Evolutionary conservation across 2,329 filamentous ascomycete genomes (phyloP).

Genomic region (Hymenoscyphus scutula): DNA sequence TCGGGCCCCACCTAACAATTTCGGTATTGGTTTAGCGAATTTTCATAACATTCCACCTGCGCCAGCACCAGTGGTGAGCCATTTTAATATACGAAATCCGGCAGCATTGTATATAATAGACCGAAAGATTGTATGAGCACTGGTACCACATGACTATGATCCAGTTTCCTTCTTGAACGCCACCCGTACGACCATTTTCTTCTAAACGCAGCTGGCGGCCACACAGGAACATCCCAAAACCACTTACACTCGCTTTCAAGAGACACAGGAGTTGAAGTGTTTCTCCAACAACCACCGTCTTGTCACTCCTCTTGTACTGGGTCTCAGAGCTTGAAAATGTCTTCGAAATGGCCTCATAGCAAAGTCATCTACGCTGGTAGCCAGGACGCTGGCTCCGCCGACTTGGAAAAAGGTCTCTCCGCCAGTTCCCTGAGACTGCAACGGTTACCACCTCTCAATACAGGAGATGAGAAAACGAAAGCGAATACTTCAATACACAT

Average conservation of each 20-base stretch:
- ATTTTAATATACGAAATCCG: slow-evolving; percentile 21
- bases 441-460: slow-evolving; percentile 26
- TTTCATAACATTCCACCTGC: slow-evolving; percentile 11
- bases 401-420: slow-evolving; percentile 40
- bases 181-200: slow-evolving; percentile 6
- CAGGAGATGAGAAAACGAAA: slow-evolving; percentile 18
- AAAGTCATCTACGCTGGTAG: slow-evolving; percentile 14
- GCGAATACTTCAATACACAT: slow-evolving; percentile 24
- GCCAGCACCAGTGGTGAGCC: slow-evolving; percentile 18
- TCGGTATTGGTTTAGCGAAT: slow-evolving; percentile 23
- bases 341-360: slow-evolving; percentile 26
- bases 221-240: background rate
- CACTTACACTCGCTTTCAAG: slow-evolving; percentile 3
- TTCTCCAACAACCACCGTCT: background rate
- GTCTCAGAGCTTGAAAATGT: slow-evolving; percentile 21
- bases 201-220: slow-evolving; percentile 7
- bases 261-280: background rate
- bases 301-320: slow-evolving; percentile 9
- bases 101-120: slow-evolving; percentile 18
- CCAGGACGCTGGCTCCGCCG: slow-evolving; percentile 26
- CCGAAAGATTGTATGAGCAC: slow-evolving; percentile 11
- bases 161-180: slow-evolving; percentile 9
- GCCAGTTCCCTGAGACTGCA: slow-evolving; percentile 29
- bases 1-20: slow-evolving; percentile 19
- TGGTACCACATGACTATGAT: slow-evolving; percentile 12